Evolutionary conservation across 2,329 filamentous ascomycete species (phyloP), one percentile per base, ranked within the genome.

Genomic region (Trematosphaeria pertusa): DNA sequence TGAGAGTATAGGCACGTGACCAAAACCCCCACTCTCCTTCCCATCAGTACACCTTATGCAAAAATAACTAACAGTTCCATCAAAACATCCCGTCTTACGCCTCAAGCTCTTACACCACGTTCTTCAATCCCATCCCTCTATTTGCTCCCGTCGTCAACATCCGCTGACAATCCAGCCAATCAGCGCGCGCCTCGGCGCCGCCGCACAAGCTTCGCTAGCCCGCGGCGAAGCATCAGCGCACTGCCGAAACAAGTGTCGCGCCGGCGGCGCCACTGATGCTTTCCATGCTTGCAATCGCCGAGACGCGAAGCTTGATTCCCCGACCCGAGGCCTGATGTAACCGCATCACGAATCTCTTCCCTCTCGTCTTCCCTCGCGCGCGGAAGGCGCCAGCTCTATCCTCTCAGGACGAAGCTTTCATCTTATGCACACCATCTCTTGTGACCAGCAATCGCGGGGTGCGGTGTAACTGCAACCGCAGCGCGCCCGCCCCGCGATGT

Each of bases 171-270:
- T 34, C 18, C 36, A 19, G 7, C 44, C 17, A 47, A 42, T 47
- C n/a, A 32, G 9, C 31, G 20, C 24, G 9, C 32, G 12, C 32
- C 37, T 47, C 44, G 44, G 32, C 44, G 19, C n/a, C 14, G 7
- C 37, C 43, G 44, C 37, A 39, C 39, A 48, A 48, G 45, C 45
- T 48, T 48, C 39, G 38, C 35, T 43, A 43, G 34, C 5, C 18
- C 12, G 7, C 12, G 21, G 20, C 22, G 17, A 42, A 40, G 45
- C 45, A 26, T 19, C 33, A 22, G 19, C 38, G 21, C 35, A 12
- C 15, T 37, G 34, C 34, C 34, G 34, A 6, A 35, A 17, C n/a
- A 15, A 33, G 31, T 7, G 24, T 33, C 7, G 14, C 14, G 31
- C 14, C 14, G 20, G 14, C 19, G 24, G 24, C 24, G 30, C n/a